Percentiles rank a stretch among this genome's conserved stretches.
Conservation (phyloP, 805 yeast genomes). For the Cyberlindnera amylophila region DNA sequence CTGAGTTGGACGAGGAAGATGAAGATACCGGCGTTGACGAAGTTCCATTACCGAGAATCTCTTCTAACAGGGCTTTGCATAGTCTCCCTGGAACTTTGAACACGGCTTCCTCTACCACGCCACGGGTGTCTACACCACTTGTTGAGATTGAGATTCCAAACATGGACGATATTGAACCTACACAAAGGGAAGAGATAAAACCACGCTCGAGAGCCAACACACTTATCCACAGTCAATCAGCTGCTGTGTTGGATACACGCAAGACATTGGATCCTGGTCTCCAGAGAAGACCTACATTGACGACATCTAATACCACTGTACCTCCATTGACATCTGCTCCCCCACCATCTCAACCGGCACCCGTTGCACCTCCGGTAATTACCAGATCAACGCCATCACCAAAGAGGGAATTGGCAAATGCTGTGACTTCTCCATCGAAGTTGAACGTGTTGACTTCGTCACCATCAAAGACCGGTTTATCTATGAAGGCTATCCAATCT, state of each 20-base stretch:
- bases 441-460: conserved; percentile 27
- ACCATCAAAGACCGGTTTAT: conserved; percentile 36
- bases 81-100: conserved; percentile 9
- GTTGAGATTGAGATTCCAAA: conserved; percentile 67
- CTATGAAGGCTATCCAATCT: conserved; percentile 33
- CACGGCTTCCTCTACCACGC: conserved; percentile 10
- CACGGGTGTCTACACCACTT: conserved; percentile 51
- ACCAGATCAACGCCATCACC: conserved; percentile 45
- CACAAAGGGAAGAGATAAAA: conserved; percentile 17
- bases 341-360: background rate
- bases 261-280: conserved; percentile 19
- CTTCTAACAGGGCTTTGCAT: conserved; percentile 21
- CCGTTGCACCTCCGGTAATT: conserved; percentile 20
- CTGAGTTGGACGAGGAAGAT: conserved; percentile 29
- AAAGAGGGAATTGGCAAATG: conserved; percentile 28
- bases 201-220: conserved; percentile 31
- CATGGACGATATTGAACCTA: conserved; percentile 42
- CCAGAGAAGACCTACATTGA: conserved; percentile 24
- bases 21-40: conserved; percentile 9
- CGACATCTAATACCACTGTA: conserved; percentile 5
- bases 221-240: conserved; percentile 21
- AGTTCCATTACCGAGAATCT: conserved; percentile 21
- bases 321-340: background rate
- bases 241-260: conserved; percentile 20
- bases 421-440: conserved; percentile 29